A percentile compares a stretch with the other conserved stretches of the same genome.
Evolutionary conservation across 768 basidiomycete species (phyloP).

Genomic region (Rhizopogon vulgaris): DNA sequence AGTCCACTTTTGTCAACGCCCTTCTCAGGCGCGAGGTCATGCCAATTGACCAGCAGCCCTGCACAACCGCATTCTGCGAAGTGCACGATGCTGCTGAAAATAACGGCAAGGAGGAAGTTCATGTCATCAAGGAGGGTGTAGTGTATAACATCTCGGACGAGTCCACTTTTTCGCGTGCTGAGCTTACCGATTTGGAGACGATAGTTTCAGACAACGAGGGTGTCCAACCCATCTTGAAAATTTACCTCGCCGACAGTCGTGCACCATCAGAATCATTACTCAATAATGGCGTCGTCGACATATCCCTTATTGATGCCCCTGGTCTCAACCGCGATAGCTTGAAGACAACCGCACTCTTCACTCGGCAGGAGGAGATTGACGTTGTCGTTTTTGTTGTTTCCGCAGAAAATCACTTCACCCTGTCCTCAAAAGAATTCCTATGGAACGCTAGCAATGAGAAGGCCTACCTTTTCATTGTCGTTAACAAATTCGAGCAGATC

Average conservation of each 20-base stretch:
- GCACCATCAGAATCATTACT: conserved; percentile 77
- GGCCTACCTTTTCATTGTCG: conserved; percentile 96
- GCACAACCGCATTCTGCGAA: conserved; percentile 95
- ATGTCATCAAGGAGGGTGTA: conserved; percentile 64
- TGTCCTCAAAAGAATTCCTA: conserved; percentile 92
- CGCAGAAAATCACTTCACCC: conserved; percentile 97
- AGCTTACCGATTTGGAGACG: conserved; percentile 67
- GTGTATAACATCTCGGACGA: conserved; percentile 67
- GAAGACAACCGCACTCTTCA: conserved; percentile 92
- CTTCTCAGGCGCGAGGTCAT: conserved; percentile 85
- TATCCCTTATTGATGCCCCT: conserved; percentile 97
- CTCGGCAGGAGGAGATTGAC: conserved; percentile 96
- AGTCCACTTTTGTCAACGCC: conserved; percentile 97
- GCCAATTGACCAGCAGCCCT: conserved; percentile 97
- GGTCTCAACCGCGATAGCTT: conserved; percentile 93
- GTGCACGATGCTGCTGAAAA: conserved; percentile 89
- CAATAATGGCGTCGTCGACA: conserved; percentile 94
- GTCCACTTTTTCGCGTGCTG: conserved; percentile 66
- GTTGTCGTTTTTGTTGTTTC: conserved; percentile 98
- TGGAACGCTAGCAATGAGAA: conserved; percentile 92
- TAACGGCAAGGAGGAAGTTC: conserved; percentile 75
- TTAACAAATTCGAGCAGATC: conserved; percentile 96
- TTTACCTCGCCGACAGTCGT: conserved; percentile 83
- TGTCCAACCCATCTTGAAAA: conserved; percentile 69
- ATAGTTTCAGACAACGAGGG: conserved; percentile 58